Evolutionary conservation across 352 stramenopile genomes (phyloP).

Genomic region (Halophytophthora polymorphica): DNA sequence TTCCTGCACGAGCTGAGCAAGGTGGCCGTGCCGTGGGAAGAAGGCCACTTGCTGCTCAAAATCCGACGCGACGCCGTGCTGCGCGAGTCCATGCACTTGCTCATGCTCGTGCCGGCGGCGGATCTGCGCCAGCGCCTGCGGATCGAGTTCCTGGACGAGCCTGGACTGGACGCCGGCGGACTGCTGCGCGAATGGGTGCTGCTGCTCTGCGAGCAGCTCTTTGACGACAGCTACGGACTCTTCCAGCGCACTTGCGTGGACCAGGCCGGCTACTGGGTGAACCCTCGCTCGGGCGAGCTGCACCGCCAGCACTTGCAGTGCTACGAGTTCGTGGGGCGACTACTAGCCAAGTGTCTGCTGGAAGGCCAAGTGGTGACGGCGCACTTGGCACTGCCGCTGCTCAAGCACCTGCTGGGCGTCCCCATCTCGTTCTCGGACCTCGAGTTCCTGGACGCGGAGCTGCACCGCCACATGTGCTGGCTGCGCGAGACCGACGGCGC

Average conservation of each 20-base stretch:
- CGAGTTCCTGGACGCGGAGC: constrained; percentile 75
- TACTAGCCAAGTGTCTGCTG: constrained; percentile 76
- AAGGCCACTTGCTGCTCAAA: constrained; percentile 77
- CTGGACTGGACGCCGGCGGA: constrained; percentile 68
- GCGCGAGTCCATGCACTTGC: constrained; percentile 78
- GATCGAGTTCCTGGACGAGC: constrained; percentile 85
- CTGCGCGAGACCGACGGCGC: constrained; percentile 63
- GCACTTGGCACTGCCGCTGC: constrained; percentile 69
- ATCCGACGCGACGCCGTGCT: constrained; percentile 73
- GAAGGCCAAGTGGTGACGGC: constrained; percentile 76
- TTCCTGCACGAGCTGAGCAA: constrained; percentile 76
- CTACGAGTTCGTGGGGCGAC: constrained; percentile 71
- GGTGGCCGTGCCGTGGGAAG: constrained; percentile 71
- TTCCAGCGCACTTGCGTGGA: constrained; percentile 73
- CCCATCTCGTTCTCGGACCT: constrained; percentile 81
- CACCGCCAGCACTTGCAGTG: constrained; percentile 68
- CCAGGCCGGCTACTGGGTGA: constrained; percentile 83
- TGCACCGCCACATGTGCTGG: constrained; percentile 68
- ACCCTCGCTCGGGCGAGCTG: constrained; percentile 65
- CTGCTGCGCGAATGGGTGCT: constrained; percentile 80
- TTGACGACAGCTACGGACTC: constrained; percentile 73
- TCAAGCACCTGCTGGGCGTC: constrained; percentile 82
- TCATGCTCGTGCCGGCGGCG: constrained; percentile 71
- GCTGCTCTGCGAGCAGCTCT: constrained; percentile 72
- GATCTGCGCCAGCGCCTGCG: constrained; percentile 70